phyloP scores from a whole-genome alignment of 306 rosid species.

The Lithocarpus polystachyus region DNA sequence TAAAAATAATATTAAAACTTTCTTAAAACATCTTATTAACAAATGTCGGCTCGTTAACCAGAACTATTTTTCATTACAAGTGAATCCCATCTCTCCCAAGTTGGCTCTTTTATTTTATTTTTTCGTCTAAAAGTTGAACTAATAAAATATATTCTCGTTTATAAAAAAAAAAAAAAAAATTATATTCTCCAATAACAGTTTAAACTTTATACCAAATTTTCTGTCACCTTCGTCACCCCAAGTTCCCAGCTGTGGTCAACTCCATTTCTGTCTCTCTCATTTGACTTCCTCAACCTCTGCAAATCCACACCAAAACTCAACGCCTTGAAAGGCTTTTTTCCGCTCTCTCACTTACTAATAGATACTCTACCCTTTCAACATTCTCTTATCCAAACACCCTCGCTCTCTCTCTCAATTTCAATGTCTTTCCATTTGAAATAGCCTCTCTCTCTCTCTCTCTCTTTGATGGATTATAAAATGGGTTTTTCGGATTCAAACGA shows the following conservation, averaged over 20 bases:
- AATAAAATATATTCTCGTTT: no score
- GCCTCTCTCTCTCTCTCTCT: background rate
- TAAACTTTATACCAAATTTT: no score
- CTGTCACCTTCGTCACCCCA: slow-evolving; percentile 5
- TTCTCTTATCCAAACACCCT: background rate
- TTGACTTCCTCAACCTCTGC: slow-evolving; percentile 2
- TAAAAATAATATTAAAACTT: no score
- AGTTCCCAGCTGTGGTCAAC: background rate
- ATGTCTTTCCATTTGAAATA: background rate
- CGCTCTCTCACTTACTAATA: background rate
- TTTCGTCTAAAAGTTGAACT: no score
- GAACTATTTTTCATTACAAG: no score
- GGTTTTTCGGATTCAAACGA: slow-evolving; percentile 40
- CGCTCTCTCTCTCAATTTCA: background rate
- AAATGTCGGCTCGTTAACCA: rapidly evolving
- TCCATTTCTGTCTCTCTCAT: slow-evolving; percentile 1
- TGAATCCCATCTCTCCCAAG: no score
- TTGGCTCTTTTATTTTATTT: no score
- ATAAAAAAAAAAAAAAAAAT: no score
- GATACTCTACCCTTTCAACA: no score
- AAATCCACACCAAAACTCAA: background rate
- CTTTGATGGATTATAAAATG: slow-evolving; percentile 18
- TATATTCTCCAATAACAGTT: no score
- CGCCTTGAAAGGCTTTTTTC: background rate
- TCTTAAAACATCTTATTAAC: rapidly evolving